Evolutionary conservation across 345 rosid genomes (phyloP).

Genomic region (Salix purpurea): DNA sequence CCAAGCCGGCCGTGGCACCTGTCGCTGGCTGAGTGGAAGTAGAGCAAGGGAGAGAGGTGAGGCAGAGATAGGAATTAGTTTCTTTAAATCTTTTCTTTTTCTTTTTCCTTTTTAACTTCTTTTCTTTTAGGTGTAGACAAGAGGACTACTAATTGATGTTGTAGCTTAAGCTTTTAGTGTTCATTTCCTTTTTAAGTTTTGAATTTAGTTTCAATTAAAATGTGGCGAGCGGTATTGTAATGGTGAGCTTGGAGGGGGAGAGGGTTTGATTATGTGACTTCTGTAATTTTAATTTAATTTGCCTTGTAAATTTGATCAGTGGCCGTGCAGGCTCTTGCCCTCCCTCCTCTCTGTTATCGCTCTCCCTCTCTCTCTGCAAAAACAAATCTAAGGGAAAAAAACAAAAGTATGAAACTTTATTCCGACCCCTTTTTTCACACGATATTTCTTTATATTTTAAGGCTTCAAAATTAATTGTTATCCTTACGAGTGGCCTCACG

Average conservation of each 20-base stretch:
- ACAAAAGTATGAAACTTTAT: no score
- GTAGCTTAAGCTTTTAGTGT: conserved; percentile 1
- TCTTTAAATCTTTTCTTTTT: conserved; percentile 4
- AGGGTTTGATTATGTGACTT: neutral
- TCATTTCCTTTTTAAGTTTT: neutral
- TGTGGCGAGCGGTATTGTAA: conserved; percentile 8
- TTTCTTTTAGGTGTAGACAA: neutral
- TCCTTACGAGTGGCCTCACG: neutral
- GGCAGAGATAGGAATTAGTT: conserved; percentile 2
- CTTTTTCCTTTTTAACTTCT: neutral
- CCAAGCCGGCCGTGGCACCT: conserved; percentile 61
- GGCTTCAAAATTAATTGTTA: neutral
- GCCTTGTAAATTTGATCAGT: conserved; percentile 36
- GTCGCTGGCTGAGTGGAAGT: conserved; percentile 45
- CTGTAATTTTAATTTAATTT: conserved; percentile 32
- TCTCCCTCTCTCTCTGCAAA: neutral
- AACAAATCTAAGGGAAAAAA: no score
- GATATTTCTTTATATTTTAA: neutral
- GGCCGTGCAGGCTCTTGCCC: conserved; percentile 25
- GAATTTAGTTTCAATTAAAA: conserved; percentile 2
- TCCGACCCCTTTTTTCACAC: neutral
- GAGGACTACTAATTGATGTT: conserved; percentile 14
- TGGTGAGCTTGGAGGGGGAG: neutral
- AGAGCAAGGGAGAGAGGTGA: neutral
- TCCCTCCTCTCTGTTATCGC: neutral